Percentiles rank a stretch among this genome's conserved stretches.
Conservation (phyloP, 805 yeast genomes). For the Lachancea cidri region DNA sequence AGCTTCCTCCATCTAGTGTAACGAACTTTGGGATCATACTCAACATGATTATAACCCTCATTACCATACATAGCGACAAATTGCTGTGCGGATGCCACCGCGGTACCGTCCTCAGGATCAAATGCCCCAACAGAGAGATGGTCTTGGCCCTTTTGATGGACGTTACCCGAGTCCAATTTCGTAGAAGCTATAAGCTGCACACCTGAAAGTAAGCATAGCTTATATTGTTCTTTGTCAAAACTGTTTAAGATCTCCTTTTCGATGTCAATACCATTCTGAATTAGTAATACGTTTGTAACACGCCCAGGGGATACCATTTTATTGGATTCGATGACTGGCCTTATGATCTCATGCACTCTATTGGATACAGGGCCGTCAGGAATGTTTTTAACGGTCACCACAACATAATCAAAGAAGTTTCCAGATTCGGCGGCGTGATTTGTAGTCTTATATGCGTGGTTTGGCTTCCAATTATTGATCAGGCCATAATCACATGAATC, state of each 20-base stretch:
- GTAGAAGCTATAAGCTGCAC: constrained; percentile 60
- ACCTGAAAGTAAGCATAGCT: constrained; percentile 45
- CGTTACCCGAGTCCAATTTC: constrained; percentile 40
- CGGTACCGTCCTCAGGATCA: constrained; percentile 33
- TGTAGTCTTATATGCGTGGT: constrained; percentile 42
- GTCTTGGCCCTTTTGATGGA: constrained; percentile 50
- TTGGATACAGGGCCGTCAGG: constrained; percentile 50
- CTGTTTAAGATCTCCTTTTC: constrained; percentile 50
- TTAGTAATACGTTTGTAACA: constrained; percentile 45
- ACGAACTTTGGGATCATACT: constrained; percentile 41
- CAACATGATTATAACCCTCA: constrained; percentile 36
- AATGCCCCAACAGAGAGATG: constrained; percentile 48
- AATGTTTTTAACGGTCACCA: constrained; percentile 61
- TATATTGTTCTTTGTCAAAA: constrained; percentile 35
- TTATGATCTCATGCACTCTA: constrained; percentile 47
- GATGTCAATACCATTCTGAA: constrained; percentile 66
- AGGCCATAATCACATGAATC: constrained; percentile 60
- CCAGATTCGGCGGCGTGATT: constrained; percentile 44
- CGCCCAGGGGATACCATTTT: constrained; percentile 11
- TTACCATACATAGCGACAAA: constrained; percentile 41
- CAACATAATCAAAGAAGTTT: constrained; percentile 48
- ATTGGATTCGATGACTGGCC: constrained; percentile 43
- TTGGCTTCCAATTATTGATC: constrained; percentile 51
- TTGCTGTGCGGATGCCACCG: constrained; percentile 34
- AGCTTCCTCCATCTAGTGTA: constrained; percentile 58